A percentile compares a stretch with the other conserved stretches of the same genome.
These are phyloP conservation scores for Leishmania martiniquensis DNA, from an alignment of 208 protist genomes.

Conservation along the genomic window DNA sequence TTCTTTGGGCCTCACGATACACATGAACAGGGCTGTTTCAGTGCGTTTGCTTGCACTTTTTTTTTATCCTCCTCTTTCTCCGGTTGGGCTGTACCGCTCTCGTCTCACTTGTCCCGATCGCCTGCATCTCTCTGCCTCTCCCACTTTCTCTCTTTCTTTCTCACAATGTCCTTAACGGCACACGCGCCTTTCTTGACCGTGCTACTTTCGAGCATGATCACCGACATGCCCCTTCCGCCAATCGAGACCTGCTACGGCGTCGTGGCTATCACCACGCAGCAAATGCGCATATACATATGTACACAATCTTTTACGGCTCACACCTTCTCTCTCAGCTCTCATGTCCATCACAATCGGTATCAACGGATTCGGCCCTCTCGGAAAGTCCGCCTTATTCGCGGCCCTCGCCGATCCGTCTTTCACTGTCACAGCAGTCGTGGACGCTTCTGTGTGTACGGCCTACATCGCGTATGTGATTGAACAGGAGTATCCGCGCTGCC, in stretches of 20 bases:
- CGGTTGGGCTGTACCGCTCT: neutral
- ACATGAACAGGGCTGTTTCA: neutral
- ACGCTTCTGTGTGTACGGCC: slow-evolving; percentile 93
- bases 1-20: neutral
- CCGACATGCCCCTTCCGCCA: neutral
- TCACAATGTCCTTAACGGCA: neutral
- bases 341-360: slow-evolving; percentile 62
- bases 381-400: slow-evolving; percentile 92
- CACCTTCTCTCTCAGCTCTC: slow-evolving; percentile 2
- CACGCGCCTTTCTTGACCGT: neutral
- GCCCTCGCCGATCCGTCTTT: slow-evolving; percentile 65
- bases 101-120: neutral
- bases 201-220: neutral
- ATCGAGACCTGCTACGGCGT: neutral
- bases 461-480: slow-evolving; percentile 95
- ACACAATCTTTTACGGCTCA: too few species aligned
- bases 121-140: neutral
- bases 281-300: neutral
- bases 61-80: neutral
- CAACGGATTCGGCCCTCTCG: slow-evolving; percentile 97
- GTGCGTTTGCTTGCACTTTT: neutral
- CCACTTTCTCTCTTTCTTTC: neutral
- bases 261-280: neutral
- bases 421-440: slow-evolving; percentile 94
- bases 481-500: slow-evolving; percentile 86